Conservation (phyloP, 306 rosid species). For the Mimosa pudica region DNA sequence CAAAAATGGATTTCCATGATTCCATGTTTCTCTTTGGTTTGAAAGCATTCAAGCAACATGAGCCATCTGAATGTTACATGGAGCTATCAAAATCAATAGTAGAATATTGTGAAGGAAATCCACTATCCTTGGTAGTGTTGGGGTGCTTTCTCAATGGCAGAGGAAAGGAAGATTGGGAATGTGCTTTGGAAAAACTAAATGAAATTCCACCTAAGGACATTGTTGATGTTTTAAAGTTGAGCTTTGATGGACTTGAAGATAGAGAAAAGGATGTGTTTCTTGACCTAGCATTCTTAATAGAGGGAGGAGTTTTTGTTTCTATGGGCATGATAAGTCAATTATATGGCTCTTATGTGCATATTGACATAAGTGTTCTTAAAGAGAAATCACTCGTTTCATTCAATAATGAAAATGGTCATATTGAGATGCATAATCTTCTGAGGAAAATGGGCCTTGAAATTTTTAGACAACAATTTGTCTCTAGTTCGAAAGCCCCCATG, state of each 20-base stretch:
- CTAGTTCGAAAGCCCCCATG: neutral
- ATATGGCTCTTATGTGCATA: neutral
- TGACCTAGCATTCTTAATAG: neutral
- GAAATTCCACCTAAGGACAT: neutral
- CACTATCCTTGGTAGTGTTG: neutral
- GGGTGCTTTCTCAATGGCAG: neutral
- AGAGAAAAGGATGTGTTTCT: neutral
- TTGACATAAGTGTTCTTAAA: neutral
- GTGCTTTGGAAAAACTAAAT: neutral
- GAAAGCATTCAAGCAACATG: neutral
- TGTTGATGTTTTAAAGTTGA: neutral
- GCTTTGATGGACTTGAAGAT: slow-evolving; percentile 23
- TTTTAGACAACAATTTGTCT: neutral
- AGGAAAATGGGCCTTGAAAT: neutral
- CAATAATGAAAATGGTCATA: neutral
- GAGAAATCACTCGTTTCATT: neutral
- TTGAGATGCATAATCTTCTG: neutral
- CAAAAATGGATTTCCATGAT: neutral
- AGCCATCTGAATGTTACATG: neutral
- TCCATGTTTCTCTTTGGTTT: neutral
- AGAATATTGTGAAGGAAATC: neutral
- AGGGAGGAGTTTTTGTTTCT: neutral
- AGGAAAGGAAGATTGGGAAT: neutral
- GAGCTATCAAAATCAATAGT: neutral
- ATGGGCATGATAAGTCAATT: neutral